Percentiles rank a stretch among this genome's conserved stretches.
Evolutionary conservation across 2,329 filamentous ascomycete species (phyloP).

Genomic region (Hypoxylon sp.): DNA sequence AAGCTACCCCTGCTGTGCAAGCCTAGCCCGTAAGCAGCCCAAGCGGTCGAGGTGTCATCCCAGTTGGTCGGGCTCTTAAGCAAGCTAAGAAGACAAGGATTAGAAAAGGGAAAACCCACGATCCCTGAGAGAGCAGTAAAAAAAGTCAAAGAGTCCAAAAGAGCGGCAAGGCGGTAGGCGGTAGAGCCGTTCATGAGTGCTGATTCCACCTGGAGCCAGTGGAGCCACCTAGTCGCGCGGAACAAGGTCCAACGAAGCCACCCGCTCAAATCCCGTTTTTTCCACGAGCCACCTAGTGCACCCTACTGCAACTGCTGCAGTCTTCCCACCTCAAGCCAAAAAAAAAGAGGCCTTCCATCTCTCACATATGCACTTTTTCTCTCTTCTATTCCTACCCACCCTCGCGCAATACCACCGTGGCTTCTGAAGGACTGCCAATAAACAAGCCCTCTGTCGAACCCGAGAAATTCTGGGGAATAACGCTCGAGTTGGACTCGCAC

Average conservation of each 20-base stretch:
- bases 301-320: slow-evolving; percentile 31
- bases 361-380: slow-evolving; percentile 38
- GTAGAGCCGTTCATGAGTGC: slow-evolving; percentile 34
- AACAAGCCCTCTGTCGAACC: slow-evolving; percentile 37
- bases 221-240: slow-evolving; percentile 35
- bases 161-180: slow-evolving; percentile 35
- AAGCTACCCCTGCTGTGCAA: slow-evolving; percentile 39
- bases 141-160: slow-evolving; percentile 25
- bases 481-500: slow-evolving; percentile 38
- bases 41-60: slow-evolving; percentile 44
- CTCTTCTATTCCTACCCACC: slow-evolving; percentile 47
- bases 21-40: slow-evolving; percentile 37
- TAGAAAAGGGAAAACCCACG: slow-evolving; percentile 33
- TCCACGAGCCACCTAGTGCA: slow-evolving; percentile 38
- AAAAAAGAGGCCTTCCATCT: slow-evolving; percentile 34
- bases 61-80: slow-evolving; percentile 45
- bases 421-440: slow-evolving; percentile 37
- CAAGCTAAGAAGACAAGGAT: slow-evolving; percentile 34
- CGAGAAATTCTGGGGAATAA: slow-evolving; percentile 34
- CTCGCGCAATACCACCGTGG: slow-evolving; percentile 48
- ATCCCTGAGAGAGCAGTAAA: slow-evolving; percentile 24
- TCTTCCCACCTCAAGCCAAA: slow-evolving; percentile 19
- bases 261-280: slow-evolving; percentile 41
- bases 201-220: slow-evolving; percentile 33
- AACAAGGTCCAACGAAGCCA: slow-evolving; percentile 38